Evolutionary conservation across 495 filamentous ascomycete species (phyloP), one percentile per base, ranked within the genome.

Genomic region (Tuber calosporum): DNA sequence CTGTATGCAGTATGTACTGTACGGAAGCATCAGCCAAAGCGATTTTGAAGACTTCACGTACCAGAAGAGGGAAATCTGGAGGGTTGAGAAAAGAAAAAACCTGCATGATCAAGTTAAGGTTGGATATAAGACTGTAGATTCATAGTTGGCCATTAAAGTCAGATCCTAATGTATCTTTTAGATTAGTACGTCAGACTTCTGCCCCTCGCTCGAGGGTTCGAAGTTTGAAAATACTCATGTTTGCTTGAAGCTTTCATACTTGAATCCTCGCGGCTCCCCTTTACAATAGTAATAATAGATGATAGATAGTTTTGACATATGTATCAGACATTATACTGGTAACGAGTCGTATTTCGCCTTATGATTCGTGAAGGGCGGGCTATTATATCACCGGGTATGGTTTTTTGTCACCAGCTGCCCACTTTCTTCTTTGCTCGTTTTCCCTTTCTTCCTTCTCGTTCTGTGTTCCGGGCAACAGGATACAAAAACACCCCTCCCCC

Each of bases 401-500:
- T 62, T 30, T 30, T 58, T 34, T 30, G 53, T 62, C 26, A 34
- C 53, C 13, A 62, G 53, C 19, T 30, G n/a, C 48, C 48, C 48
- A 11, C 48, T 58, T 58, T 15, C 30, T 62, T 34, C 26, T 30
- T 30, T 34, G 13, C 53, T 30, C 53, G 26, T 62, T 34, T 62
- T 26, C n/a, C 42, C 20, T 48, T 48, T 7, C 22, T 58, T 58
- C 48, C 48, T 58, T 34, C 53, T 62, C 26, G 53, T 34, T 34
- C 53, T 62, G 53, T 62, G 53, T 62, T 34, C 53, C 26, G 53
- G 26, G 7, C 53, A 62, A 62, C 53, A 62, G 53, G 53, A 30
- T 62, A 62, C 53, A 62, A 62, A 62, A 62, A 62, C 53, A 62
- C 53, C 53, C 53, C 53, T 62, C 53, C 53, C 53, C 53, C 53